Conservation (phyloP, 2,329 filamentous ascomycete genomes). For the Ramularia collo-cygni region DNA sequence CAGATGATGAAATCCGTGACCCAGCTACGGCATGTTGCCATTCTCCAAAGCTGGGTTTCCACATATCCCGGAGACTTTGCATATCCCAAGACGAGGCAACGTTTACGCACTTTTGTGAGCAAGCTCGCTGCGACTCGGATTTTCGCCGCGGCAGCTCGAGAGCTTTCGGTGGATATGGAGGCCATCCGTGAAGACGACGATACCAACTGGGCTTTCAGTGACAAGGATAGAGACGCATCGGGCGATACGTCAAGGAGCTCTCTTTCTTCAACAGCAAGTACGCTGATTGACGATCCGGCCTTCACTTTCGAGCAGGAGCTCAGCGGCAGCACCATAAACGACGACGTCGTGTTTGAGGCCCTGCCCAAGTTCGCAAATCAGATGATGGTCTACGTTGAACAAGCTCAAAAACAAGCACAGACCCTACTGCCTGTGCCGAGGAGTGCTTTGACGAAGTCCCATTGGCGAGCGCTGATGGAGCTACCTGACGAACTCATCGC, state of each 20-base stretch:
- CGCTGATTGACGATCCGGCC: constrained; percentile 28
- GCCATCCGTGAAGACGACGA: constrained; percentile 80
- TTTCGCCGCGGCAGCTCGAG: constrained; percentile 75
- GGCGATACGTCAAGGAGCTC: constrained; percentile 33
- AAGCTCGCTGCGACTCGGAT: constrained; percentile 70
- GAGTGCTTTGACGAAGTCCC: constrained; percentile 69
- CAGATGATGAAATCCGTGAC: constrained; percentile 71
- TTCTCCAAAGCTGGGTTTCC: constrained; percentile 82
- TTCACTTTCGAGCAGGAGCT: constrained; percentile 25
- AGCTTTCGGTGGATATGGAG: constrained; percentile 75
- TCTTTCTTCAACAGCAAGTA: constrained; percentile 27
- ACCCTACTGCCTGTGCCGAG: constrained; percentile 63
- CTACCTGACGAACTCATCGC: constrained; percentile 78
- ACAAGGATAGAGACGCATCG: constrained; percentile 49
- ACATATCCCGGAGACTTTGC: constrained; percentile 92
- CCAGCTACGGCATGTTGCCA: constrained; percentile 75
- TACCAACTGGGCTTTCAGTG: constrained; percentile 80
- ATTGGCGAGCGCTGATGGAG: constrained; percentile 88
- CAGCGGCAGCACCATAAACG: constrained; percentile 24
- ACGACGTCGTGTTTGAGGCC: constrained; percentile 25
- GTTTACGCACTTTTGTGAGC: constrained; percentile 67
- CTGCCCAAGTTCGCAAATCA: constrained; percentile 29
- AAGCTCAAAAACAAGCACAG: constrained; percentile 72
- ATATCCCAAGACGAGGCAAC: constrained; percentile 62
- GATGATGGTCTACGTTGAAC: constrained; percentile 63